phyloP scores from a whole-genome alignment of 192 early-diverging fungal species.

The Coemansia sp. region DNA sequence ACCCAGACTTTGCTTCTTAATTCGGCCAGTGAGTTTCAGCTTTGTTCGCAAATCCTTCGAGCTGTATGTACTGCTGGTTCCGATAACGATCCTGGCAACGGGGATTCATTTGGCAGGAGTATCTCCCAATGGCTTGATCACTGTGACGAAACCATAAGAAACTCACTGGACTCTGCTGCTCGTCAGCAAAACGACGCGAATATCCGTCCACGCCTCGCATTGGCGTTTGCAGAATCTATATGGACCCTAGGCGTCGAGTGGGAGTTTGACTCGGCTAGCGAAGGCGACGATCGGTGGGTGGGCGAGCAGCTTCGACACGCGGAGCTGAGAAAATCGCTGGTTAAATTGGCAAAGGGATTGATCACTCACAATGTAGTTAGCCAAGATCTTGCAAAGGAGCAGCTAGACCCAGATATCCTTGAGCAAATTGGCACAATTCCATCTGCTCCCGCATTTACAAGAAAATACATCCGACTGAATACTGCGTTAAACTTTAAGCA shows the following conservation, averaged over 20 bases:
- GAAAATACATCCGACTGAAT: constrained; percentile 41
- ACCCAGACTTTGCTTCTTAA: constrained; percentile 33
- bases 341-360: constrained; percentile 21
- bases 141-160: constrained; percentile 26
- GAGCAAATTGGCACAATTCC: constrained; percentile 33
- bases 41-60: constrained; percentile 43
- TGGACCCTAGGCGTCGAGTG: constrained; percentile 43
- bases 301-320: constrained; percentile 21
- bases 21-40: constrained; percentile 12
- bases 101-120: constrained; percentile 14
- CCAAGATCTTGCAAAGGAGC: constrained; percentile 40
- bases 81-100: neutral
- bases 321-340: constrained; percentile 30
- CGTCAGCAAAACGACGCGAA: constrained; percentile 7
- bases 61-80: constrained; percentile 20
- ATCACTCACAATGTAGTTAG: constrained; percentile 18
- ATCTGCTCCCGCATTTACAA: constrained; percentile 31
- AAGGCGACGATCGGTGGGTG: constrained; percentile 22
- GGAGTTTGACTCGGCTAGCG: constrained; percentile 36
- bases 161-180: constrained; percentile 13
- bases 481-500: constrained; percentile 53
- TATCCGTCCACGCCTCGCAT: constrained; percentile 23
- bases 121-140: constrained; percentile 33
- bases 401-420: constrained; percentile 41
- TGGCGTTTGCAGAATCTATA: constrained; percentile 38